Base-by-base conservation (phyloP, 139 green algal genomes). In the Chlamydomonas urium region DNA sequence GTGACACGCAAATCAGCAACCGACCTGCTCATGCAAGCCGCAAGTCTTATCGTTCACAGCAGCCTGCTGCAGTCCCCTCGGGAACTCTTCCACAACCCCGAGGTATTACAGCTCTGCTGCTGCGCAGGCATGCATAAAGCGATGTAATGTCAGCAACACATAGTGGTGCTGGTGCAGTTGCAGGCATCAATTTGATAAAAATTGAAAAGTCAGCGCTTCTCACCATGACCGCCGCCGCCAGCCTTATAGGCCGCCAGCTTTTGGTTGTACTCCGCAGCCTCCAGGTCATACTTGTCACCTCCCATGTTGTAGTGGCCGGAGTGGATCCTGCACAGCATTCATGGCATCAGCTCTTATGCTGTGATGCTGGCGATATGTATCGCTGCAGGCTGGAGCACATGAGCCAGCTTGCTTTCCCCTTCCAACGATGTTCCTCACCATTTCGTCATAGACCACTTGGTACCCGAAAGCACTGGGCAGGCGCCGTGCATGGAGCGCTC, bases 391-490 rank as follows among this genome's bases (percentile, higher is more conserved):
- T 29, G 34, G 61, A 47, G 31, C 17, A 45, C 61, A n/a, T 45
- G 24, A n/a, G 5, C 32, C 61, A 14, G 19, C 61, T 26, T 45
- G 19, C 17, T 14, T 29, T 47, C 33, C 28, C 14, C 32, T n/a
- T 47, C 14, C 61, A 69, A 48, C 6, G 5, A 69, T 34, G 31
- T 21, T 4, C 6, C 24, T 17, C 36, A 71, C 38, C 63, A 56
- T 34, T 87, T 87, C 2, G 81, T 70, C 35, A 81, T 81, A 24
- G 38, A 68, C 77, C 77, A 88, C 74, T 90, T 90, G 24, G 68
- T 53, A 6, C 85, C 85, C n/a, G 67, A 75, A 38, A 91, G 69
- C 17, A 91, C 86, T 8, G 87, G 87, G 80, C 87, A 92, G 29
- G 83, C 85, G 32, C 72, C 83, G 68, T 92, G 87, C 81, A 89